These are phyloP conservation scores for Ceratobasidium sp. DNA, from an alignment of 1,284 basidiomycete genomes.

Conservation along the genomic window DNA sequence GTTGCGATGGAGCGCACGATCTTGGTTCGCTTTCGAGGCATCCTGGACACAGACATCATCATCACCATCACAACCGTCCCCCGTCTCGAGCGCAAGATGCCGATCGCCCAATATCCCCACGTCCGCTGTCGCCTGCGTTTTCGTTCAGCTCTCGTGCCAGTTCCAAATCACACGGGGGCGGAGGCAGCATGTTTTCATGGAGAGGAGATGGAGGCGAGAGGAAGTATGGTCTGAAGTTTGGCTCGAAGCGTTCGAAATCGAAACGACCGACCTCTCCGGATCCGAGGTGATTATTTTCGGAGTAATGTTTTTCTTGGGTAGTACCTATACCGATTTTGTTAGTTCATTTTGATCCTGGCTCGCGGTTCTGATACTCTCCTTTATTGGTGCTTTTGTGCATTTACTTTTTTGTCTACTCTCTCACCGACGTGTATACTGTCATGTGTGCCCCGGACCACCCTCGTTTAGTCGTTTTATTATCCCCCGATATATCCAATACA, in stretches of 20 bases:
- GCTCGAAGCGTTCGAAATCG: conserved; percentile 70
- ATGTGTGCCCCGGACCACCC: conserved; percentile 44
- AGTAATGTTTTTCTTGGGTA: conserved; percentile 25
- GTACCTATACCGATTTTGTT: conserved; percentile 35
- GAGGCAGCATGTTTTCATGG: conserved; percentile 74
- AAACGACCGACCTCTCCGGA: conserved; percentile 43
- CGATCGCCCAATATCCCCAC: conserved; percentile 73
- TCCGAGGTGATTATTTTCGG: conserved; percentile 14
- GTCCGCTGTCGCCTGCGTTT: conserved; percentile 66
- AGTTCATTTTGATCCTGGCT: conserved; percentile 34
- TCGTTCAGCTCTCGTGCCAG: conserved; percentile 83
- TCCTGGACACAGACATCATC: conserved; percentile 63
- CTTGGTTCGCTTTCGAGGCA: conserved; percentile 74
- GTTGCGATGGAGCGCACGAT: conserved; percentile 91
- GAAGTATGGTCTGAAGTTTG: conserved; percentile 63
- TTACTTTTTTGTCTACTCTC: conserved; percentile 21
- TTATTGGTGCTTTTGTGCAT: conserved; percentile 41
- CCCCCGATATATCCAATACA: conserved; percentile 40
- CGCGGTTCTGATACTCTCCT: conserved; percentile 35
- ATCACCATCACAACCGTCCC: conserved; percentile 73
- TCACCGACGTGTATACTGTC: conserved; percentile 40
- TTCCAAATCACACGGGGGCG: conserved; percentile 70
- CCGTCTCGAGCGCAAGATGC: conserved; percentile 57
- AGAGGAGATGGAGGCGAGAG: conserved; percentile 45
- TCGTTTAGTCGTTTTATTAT: conserved; percentile 39